Evolutionary conservation across 1,284 basidiomycete species (phyloP), one percentile per base, ranked within the genome.

Genomic region (Polyporus tsugae): DNA sequence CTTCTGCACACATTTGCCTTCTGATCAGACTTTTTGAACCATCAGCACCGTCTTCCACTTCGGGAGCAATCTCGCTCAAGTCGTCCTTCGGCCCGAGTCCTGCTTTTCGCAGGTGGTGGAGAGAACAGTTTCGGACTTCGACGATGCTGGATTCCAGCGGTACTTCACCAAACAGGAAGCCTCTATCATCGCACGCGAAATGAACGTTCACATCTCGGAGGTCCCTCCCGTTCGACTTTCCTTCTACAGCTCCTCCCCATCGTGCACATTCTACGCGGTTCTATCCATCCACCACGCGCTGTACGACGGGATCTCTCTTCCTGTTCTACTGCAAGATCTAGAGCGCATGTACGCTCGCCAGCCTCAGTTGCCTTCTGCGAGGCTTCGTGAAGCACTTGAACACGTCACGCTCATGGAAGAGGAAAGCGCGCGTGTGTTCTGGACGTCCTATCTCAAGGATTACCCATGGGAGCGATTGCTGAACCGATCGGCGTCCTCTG

Each of bases 251-350:
- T 66, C 75, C 1, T 53, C 39, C 13, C 59, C 33, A 59, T 63
- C 22, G 42, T 64, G 5, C 66, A 41, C 36, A 22, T 61, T 55
- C 74, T 73, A 79, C 71, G 63, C 83, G 39, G 80, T 77, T 3
- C 72, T 85, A 49, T 86, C 85, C 10, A 83, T 86, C 49, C 85
- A 86, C 60, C 85, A 86, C 63, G 80, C 84, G 0, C 72, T 86
- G 7, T 86, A 84, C 67, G 85, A 86, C 70, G 85, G 84, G 7
- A 79, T 81, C 36, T 84, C 85, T 13, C 79, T 86, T 22, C 81
- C 84, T 0, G 73, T 80, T 11, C 71, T 86, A 11, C 75, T 85
- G 62, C 75, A 77, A 22, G 80, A 82, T 55, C 79, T 83, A 11
- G 83, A 85, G 64, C 74, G 76, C 10, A 76, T 74, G 49, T 82